Percentiles rank a stretch among this genome's conserved stretches.
These are phyloP conservation scores for Halophytophthora batemanensis DNA, from an alignment of 352 stramenopile species.

Conservation along the genomic window DNA sequence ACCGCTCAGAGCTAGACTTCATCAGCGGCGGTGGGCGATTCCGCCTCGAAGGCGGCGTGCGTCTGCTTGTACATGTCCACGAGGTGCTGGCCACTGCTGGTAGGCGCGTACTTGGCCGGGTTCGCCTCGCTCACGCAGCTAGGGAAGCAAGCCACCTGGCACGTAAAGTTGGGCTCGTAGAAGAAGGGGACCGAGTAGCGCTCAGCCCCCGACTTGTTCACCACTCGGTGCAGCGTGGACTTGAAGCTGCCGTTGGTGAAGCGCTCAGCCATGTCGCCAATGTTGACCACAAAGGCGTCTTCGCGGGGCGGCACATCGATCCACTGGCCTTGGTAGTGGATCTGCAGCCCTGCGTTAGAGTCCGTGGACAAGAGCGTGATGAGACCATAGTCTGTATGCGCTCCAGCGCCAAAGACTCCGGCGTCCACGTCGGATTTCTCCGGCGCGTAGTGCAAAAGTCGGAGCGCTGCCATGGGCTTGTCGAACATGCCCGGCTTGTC, in stretches of 20 bases:
- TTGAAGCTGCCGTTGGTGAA: constrained; percentile 71
- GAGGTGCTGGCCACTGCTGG: constrained; percentile 74
- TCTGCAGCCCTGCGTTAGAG: constrained; percentile 51
- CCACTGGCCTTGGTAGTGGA: constrained; percentile 51
- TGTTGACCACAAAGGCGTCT: constrained; percentile 68
- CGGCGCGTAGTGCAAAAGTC: constrained; percentile 72
- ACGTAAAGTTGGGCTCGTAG: constrained; percentile 74
- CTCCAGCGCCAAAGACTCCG: constrained; percentile 73
- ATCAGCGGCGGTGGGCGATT: constrained; percentile 1
- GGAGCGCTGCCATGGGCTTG: constrained; percentile 76
- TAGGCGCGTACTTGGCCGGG: constrained; percentile 54
- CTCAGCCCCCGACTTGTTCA: constrained; percentile 55
- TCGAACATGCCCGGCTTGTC: constrained; percentile 57
- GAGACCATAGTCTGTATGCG: constrained; percentile 73
- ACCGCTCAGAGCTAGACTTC: not conserved
- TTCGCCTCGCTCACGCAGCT: constrained; percentile 49
- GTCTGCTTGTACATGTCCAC: constrained; percentile 76
- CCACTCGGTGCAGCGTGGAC: constrained; percentile 63
- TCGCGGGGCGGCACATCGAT: constrained; percentile 51
- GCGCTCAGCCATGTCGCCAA: constrained; percentile 72
- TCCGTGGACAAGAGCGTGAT: constrained; percentile 71
- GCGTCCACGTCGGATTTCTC: constrained; percentile 54
- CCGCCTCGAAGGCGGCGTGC: constrained; percentile 44
- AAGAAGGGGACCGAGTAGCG: constrained; percentile 82
- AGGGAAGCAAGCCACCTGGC: constrained; percentile 54